These are phyloP conservation scores for Trypanosoma brucei DNA, from an alignment of 208 protist genomes.

Conservation along the genomic window DNA sequence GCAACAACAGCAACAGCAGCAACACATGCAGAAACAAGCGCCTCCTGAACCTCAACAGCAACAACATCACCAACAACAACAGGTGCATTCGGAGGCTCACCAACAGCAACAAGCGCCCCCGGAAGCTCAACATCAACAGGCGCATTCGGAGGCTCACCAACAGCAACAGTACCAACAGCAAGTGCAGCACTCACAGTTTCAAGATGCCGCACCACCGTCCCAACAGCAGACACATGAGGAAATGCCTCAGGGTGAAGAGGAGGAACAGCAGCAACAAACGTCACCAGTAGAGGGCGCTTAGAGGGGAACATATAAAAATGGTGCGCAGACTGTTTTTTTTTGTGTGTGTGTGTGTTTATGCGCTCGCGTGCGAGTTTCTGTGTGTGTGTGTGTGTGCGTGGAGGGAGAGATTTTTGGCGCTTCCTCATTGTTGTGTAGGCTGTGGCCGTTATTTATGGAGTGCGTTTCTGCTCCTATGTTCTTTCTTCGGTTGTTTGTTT, in stretches of 20 bases:
- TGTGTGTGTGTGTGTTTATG: not conserved
- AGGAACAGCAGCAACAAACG: no score
- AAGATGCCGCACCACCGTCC: no score
- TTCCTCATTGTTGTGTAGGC: not conserved
- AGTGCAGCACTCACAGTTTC: not conserved
- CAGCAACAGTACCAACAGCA: not conserved
- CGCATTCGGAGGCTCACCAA: slow-evolving; percentile 6
- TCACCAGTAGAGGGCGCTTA: no score
- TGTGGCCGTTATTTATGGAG: no score
- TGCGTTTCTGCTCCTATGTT: no score
- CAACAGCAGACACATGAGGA: no score
- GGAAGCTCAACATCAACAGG: slow-evolving; percentile 6
- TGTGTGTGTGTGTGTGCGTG: slow-evolving; percentile 1
- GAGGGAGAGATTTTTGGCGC: not conserved
- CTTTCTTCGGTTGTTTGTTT: no score
- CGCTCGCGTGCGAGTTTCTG: not conserved
- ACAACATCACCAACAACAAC: slow-evolving; percentile 4
- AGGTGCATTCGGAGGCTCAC: slow-evolving; percentile 1
- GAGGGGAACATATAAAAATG: no score
- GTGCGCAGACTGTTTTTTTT: no score
- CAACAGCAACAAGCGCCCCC: slow-evolving; percentile 1
- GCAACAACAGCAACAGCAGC: slow-evolving; percentile 14
- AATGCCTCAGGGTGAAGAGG: no score
- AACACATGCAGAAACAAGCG: slow-evolving; percentile 15
- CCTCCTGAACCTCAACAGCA: slow-evolving; percentile 16